These are phyloP conservation scores for Podila epigama DNA, from an alignment of 192 early-diverging fungal species.

Conservation along the genomic window DNA sequence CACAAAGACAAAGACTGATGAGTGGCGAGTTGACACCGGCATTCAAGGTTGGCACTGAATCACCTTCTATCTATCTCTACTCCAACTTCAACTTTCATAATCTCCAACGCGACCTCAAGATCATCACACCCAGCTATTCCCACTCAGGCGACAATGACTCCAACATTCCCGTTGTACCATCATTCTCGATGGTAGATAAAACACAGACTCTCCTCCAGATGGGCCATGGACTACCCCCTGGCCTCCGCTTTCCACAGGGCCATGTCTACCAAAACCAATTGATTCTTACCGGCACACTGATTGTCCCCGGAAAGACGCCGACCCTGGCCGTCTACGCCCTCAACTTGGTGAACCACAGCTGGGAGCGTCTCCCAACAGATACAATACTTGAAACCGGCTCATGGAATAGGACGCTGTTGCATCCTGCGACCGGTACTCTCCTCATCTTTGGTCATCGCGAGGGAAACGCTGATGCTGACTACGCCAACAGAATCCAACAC, in stretches of 20 bases:
- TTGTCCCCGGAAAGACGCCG: conserved; percentile 19
- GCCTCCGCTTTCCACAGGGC: conserved; percentile 41
- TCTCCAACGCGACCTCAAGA: conserved; percentile 33
- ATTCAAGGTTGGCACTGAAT: conserved; percentile 25
- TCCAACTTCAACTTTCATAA: conserved; percentile 50
- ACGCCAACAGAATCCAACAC: conserved; percentile 33
- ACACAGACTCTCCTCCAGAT: conserved; percentile 10
- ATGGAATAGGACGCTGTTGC: conserved; percentile 36
- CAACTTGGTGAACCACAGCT: conserved; percentile 11
- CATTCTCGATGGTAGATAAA: conserved; percentile 24
- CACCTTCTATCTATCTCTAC: conserved; percentile 38
- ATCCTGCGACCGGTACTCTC: conserved; percentile 37
- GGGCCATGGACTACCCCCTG: conserved; percentile 14
- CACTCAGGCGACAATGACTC: neutral
- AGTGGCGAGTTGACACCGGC: conserved; percentile 36
- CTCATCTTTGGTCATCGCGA: conserved; percentile 34
- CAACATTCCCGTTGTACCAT: neutral
- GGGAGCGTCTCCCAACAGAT: conserved; percentile 35
- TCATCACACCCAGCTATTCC: conserved; percentile 24
- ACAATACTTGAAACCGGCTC: conserved; percentile 22
- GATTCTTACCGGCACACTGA: conserved; percentile 37
- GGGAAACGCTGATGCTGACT: conserved; percentile 23
- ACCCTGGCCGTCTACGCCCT: conserved; percentile 33
- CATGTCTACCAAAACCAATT: conserved; percentile 44
- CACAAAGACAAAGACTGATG: conserved; percentile 16